Evolutionary conservation across 805 yeast genomes (phyloP).

Genomic region (Geotrichum ghanense): DNA sequence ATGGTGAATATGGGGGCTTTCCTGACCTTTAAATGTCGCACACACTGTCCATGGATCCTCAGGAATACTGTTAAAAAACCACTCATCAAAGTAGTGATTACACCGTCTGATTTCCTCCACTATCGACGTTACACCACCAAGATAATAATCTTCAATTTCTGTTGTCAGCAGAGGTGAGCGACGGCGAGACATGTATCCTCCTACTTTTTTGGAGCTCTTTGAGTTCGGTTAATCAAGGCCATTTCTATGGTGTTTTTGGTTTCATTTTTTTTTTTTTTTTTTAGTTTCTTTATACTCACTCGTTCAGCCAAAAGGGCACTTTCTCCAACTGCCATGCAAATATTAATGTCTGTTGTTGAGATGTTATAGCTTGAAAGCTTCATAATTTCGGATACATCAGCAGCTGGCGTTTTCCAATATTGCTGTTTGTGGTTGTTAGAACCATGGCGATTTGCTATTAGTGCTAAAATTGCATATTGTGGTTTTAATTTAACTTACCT

Average conservation of each 20-base stretch:
- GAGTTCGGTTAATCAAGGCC: not conserved
- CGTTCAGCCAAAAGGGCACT: slow-evolving; percentile 41
- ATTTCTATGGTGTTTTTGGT: not conserved
- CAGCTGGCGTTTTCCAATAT: slow-evolving; percentile 29
- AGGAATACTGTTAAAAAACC: slow-evolving; percentile 29
- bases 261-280: not conserved
- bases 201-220: slow-evolving; percentile 2
- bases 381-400: slow-evolving; percentile 34
- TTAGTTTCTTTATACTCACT: slow-evolving; percentile 16
- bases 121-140: slow-evolving; percentile 45
- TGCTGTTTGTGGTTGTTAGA: not conserved
- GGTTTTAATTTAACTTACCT: too few relatives aligned
- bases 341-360: slow-evolving; percentile 25
- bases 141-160: slow-evolving; percentile 34
- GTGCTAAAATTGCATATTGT: too few relatives aligned
- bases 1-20: not conserved
- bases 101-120: slow-evolving; percentile 31
- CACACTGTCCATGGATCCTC: slow-evolving; percentile 25
- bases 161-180: slow-evolving; percentile 36
- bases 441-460: not conserved
- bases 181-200: slow-evolving; percentile 25
- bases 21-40: slow-evolving; percentile 22
- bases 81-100: slow-evolving; percentile 25
- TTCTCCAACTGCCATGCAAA: slow-evolving; percentile 46
- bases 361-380: slow-evolving; percentile 28